Conservation (phyloP, 768 basidiomycete genomes). For the Gymnopilus junonius region DNA sequence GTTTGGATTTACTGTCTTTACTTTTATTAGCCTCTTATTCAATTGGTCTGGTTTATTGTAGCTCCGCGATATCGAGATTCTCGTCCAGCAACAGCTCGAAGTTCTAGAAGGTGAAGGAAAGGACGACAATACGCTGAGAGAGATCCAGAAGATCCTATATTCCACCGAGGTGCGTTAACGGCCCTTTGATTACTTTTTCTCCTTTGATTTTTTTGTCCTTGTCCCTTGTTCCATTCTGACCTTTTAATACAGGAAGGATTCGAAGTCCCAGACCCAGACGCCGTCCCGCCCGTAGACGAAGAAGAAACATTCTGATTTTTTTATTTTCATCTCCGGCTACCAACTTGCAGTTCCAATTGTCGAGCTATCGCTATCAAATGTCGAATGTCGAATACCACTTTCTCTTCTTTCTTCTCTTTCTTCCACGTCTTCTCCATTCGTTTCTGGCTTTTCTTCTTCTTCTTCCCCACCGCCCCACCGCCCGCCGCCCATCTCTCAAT, state of each 20-base stretch:
- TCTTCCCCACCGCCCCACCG: too few relatives aligned
- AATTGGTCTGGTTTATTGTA: constrained; percentile 31
- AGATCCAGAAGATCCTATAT: constrained; percentile 93
- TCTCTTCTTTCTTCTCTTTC: too few relatives aligned
- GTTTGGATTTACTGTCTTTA: constrained; percentile 17
- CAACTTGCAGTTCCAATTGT: neutral
- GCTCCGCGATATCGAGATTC: constrained; percentile 95
- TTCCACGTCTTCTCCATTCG: too few relatives aligned
- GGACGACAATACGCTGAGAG: constrained; percentile 63
- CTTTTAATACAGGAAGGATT: constrained; percentile 76
- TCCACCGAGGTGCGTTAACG: constrained; percentile 81
- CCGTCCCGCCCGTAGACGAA: constrained; percentile 59
- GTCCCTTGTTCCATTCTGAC: neutral
- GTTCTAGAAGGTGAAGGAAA: constrained; percentile 57
- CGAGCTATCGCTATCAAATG: too few relatives aligned
- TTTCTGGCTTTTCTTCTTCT: too few relatives aligned
- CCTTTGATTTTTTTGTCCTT: neutral
- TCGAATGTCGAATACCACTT: too few relatives aligned
- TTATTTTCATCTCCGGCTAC: too few relatives aligned
- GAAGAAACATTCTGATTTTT: constrained; percentile 49
- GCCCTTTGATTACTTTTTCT: neutral
- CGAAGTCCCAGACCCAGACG: constrained; percentile 89
- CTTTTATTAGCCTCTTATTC: neutral
- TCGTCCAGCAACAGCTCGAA: constrained; percentile 83
- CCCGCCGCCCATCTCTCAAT: too few relatives aligned